Conservation (phyloP, 306 rosid genomes). For the Trifolium subterraneum region DNA sequence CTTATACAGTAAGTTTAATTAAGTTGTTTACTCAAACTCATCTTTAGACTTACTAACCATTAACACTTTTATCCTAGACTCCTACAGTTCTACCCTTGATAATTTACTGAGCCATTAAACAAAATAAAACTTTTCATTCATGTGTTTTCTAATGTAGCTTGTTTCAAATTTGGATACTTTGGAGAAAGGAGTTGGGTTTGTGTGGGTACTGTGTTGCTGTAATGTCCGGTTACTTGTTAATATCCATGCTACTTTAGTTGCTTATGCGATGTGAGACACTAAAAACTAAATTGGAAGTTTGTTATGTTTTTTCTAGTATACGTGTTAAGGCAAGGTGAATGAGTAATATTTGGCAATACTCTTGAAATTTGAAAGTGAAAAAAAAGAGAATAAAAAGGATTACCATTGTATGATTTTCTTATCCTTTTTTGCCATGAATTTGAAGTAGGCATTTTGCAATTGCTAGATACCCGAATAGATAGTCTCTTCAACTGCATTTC, state of each 20-base stretch:
- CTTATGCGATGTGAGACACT: conserved; percentile 7
- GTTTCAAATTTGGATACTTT: conserved; percentile 6
- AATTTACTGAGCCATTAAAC: not conserved
- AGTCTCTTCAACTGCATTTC: conserved; percentile 13
- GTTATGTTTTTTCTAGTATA: conserved; percentile 4
- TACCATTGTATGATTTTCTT: not conserved
- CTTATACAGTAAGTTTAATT: not conserved
- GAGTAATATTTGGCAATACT: conserved; percentile 11
- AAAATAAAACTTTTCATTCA: not conserved
- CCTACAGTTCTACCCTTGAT: not conserved
- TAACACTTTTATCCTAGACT: not conserved
- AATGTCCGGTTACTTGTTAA: conserved; percentile 7
- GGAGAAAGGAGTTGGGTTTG: conserved; percentile 11
- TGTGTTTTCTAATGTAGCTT: conserved; percentile 19
- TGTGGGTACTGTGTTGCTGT: conserved; percentile 1
- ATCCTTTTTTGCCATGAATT: not conserved
- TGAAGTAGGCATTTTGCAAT: not conserved
- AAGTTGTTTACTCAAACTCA: not conserved
- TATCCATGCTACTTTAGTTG: conserved; percentile 18
- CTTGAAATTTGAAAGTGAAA: not conserved
- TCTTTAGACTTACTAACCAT: not conserved
- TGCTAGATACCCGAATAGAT: not conserved
- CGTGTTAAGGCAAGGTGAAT: not conserved
- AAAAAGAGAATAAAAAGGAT: not conserved
- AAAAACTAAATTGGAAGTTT: not conserved